These are phyloP conservation scores for Komagataella phaffii DNA, from an alignment of 805 yeast genomes.

Conservation along the genomic window DNA sequence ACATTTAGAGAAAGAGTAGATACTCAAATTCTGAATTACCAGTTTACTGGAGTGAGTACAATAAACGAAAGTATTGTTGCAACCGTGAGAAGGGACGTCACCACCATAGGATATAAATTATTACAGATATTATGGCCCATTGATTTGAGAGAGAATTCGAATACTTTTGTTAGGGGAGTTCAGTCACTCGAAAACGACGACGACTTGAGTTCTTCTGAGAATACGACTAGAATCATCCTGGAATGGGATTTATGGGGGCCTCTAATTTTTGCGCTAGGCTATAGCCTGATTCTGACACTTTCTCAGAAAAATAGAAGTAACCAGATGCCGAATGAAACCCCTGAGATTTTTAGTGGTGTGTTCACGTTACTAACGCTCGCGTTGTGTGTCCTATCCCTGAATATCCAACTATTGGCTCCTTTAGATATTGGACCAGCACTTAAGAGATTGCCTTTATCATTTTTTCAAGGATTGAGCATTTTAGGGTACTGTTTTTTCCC, in stretches of 20 bases:
- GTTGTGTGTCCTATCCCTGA: constrained; percentile 31
- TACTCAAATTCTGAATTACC: constrained; percentile 27
- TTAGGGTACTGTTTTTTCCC: constrained; percentile 45
- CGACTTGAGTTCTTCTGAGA: constrained; percentile 18
- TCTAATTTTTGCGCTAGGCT: constrained; percentile 32
- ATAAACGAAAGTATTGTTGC: constrained; percentile 40
- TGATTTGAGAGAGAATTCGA: constrained; percentile 16
- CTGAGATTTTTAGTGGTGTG: constrained; percentile 40
- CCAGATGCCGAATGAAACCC: constrained; percentile 19
- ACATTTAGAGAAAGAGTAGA: constrained; percentile 16
- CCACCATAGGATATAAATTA: constrained; percentile 19
- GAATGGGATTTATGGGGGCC: constrained; percentile 63
- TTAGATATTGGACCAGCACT: constrained; percentile 16
- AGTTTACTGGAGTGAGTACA: constrained; percentile 44
- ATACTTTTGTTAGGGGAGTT: constrained; percentile 11
- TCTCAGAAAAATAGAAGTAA: constrained; percentile 18
- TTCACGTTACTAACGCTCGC: constrained; percentile 40
- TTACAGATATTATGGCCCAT: constrained; percentile 23
- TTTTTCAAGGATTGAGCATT: constrained; percentile 42
- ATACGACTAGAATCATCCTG: constrained; percentile 20
- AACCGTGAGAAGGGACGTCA: constrained; percentile 25
- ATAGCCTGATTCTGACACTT: constrained; percentile 33
- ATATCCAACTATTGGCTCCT: constrained; percentile 43
- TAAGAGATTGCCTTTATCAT: constrained; percentile 27
- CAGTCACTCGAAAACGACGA: constrained; percentile 12